Evolutionary conservation across 805 yeast genomes (phyloP), one percentile per base, ranked within the genome.

Genomic region (Ogataea minuta): DNA sequence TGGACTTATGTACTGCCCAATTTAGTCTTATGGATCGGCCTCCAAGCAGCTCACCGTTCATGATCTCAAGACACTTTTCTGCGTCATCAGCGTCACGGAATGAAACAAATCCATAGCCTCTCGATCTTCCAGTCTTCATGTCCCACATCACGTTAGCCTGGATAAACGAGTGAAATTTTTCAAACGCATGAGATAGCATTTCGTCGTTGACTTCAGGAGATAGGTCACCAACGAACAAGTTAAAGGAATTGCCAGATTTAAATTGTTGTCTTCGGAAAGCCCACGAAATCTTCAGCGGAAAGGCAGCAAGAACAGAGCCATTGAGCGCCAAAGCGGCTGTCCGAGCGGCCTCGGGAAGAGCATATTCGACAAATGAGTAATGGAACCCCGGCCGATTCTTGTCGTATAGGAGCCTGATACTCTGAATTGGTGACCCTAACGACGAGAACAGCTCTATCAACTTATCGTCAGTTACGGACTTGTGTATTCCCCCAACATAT

Each of bases 101-200:
- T 1, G 91, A 81, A 9, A 87, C 93, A 62, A 89, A 88, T 2
- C 96, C 96, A 57, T 88, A 88, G 25, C 96, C 95, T 64, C 96
- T 72, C 3, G 95, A 86, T 57, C 95, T 72, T 29, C 95, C 93
- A 17, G 93, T 83, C 60, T 85, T 90, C 95, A 87, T 86, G 60
- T 89, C 96, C 96, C 96, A 88, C 96, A 88, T 89, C 23, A 88
- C 96, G 52, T 88, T 89, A 9, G 95, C 96, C 60, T 85, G 93
- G 32, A 77, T 66, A 53, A 84, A 67, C 1, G 88, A 74, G 12
- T 70, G 67, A 59, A 75, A 84, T 40, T 68, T 66, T 4, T 67
- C 50, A 56, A 88, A 88, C 9, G 83, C 70, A 30, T 61, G 64
- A 36, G 69, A 69, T 46, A 88, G 71, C 12, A 76, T 57, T 49